Evolutionary conservation across 495 filamentous ascomycete genomes (phyloP).

Genomic region (Penicillium robsamsonii): DNA sequence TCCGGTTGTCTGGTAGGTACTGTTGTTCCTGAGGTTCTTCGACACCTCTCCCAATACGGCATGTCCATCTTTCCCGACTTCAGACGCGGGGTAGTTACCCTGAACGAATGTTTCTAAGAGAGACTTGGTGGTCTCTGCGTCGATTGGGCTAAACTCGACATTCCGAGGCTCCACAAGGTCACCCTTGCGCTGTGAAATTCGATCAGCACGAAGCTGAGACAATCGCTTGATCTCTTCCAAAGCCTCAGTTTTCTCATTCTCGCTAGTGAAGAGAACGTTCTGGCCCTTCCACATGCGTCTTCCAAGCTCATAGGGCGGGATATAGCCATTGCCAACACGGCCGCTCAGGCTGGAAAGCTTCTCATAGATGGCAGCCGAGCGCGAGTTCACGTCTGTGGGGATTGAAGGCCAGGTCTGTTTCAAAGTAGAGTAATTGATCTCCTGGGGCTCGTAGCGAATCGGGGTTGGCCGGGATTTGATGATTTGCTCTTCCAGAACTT

Average conservation of each 20-base stretch:
- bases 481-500: constrained; percentile 32
- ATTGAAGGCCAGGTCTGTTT: constrained; percentile 46
- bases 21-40: constrained; percentile 44
- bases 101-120: constrained; percentile 74
- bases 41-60: constrained; percentile 36
- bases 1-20: constrained; percentile 43
- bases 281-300: constrained; percentile 41
- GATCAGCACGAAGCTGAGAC: constrained; percentile 39
- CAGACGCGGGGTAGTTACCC: constrained; percentile 38
- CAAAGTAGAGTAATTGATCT: constrained; percentile 30
- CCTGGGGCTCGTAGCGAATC: constrained; percentile 36
- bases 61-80: constrained; percentile 19
- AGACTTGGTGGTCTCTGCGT: constrained; percentile 55
- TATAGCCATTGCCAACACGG: constrained; percentile 40
- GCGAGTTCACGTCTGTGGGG: constrained; percentile 31
- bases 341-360: constrained; percentile 38
- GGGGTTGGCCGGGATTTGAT: constrained; percentile 31
- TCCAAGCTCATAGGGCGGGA: constrained; percentile 40
- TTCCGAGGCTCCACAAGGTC: constrained; percentile 38
- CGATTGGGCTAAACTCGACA: constrained; percentile 43
- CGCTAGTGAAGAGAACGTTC: constrained; percentile 41
- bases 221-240: constrained; percentile 37
- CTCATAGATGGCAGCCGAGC: constrained; percentile 34
- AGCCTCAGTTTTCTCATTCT: constrained; percentile 40
- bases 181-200: constrained; percentile 41